Percentiles rank a stretch among this genome's conserved stretches.
Conservation (phyloP, 1,139 yeast species). For the Eremothecium coryli region DNA sequence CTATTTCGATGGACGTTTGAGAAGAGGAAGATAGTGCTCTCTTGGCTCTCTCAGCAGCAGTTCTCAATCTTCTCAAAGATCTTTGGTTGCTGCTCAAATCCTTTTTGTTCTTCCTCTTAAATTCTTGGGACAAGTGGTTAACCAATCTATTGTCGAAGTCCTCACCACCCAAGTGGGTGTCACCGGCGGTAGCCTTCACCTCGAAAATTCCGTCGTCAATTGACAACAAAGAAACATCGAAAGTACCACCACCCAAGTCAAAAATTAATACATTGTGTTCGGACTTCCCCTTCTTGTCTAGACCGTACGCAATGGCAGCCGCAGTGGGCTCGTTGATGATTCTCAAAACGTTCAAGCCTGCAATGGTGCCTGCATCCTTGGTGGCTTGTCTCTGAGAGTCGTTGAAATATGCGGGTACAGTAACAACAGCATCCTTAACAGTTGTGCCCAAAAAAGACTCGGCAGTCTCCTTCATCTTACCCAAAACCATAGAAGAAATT, state of each 20-base stretch:
- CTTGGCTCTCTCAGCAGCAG: slow-evolving; percentile 88
- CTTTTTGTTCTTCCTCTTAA: slow-evolving; percentile 72
- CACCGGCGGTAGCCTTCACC: slow-evolving; percentile 97
- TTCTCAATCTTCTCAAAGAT: slow-evolving; percentile 77
- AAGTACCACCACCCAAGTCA: slow-evolving; percentile 98
- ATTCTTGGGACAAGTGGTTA: slow-evolving; percentile 64
- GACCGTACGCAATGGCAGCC: slow-evolving; percentile 96
- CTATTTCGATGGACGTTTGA: slow-evolving; percentile 77
- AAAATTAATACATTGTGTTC: slow-evolving; percentile 86
- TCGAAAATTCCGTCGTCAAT: slow-evolving; percentile 95
- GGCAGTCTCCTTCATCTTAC: slow-evolving; percentile 60
- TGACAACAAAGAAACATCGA: slow-evolving; percentile 86
- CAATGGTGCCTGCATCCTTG: slow-evolving; percentile 94
- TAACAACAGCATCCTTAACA: slow-evolving; percentile 66
- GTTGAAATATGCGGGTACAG: slow-evolving; percentile 94
- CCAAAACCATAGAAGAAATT: slow-evolving; percentile 56
- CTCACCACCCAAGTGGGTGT: slow-evolving; percentile 97
- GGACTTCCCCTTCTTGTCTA: slow-evolving; percentile 71
- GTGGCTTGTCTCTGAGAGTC: slow-evolving; percentile 99
- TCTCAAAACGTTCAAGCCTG: slow-evolving; percentile 89
- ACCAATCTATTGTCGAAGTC: slow-evolving; percentile 75
- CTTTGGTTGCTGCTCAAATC: slow-evolving; percentile 67
- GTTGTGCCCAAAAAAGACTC: slow-evolving; percentile 53
- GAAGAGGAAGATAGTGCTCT: slow-evolving; percentile 77
- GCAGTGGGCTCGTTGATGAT: slow-evolving; percentile 98